Base-by-base conservation (phyloP, 148 eudicot genomes). In the Rhododendron kiyosumense region DNA sequence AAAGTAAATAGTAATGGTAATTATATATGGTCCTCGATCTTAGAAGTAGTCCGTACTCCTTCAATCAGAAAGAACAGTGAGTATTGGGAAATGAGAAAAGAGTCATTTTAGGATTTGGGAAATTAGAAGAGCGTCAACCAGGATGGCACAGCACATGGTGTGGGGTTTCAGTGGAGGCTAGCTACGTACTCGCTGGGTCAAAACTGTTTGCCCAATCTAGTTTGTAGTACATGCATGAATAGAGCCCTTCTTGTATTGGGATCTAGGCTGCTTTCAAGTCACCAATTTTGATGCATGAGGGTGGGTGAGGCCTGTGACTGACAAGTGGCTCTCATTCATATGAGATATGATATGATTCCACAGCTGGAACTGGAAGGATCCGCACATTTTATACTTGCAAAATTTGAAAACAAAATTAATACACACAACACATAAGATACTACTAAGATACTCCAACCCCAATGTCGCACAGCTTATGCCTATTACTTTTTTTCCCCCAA, bases 141-240 rank as follows among this genome's bases (percentile, higher is more conserved):
- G 49, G 9, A 41, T 7, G 49, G 49, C 49, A 46, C 4, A 75
- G 46, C 79, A 34, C 79, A 17, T 75, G 79, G 43, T 75, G 22
- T 18, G n/a, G 9, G 49, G 24, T 17, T 74, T 34, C 38, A 71
- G 38, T 12, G 76, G 76, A 71, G 36, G 38, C 76, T 3, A 24
- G 63, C 30, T 36, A 30, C 46, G 7, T 3, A 17, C 4, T 34
- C 79, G 13, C 46, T 18, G 3, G 36, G 43, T 75, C 79, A 34
- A 75, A 75, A 75, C 18, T 17, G 79, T 75, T 75, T 75, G 79
- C 79, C 79, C 79, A 75, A 75, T 75, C 79, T 75, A 30, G n/a
- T 75, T 18, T 38, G 41, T 17, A 75, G n/a, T 34, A 75, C 79
- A 36, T 75, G 79, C 18, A 36, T 38, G 78, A 75, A 32, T 2